Evolutionary conservation across 495 filamentous ascomycete species (phyloP), one percentile per base, ranked within the genome.

Genomic region (Parachaetomium inaequale): DNA sequence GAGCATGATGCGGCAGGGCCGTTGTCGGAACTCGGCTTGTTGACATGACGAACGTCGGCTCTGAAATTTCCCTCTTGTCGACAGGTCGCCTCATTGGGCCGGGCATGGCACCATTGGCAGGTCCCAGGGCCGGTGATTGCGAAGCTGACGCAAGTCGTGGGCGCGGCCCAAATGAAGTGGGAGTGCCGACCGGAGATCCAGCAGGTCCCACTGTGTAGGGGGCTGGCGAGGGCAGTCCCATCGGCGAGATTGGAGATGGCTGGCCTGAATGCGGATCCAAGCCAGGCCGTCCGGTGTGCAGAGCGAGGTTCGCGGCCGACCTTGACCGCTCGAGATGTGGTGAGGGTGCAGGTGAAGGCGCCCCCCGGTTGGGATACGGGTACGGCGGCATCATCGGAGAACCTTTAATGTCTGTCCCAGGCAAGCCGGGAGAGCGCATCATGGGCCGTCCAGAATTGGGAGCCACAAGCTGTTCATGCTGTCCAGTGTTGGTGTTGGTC

Each of bases 41-140:
- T 23, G 82, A 84, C 36, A 84, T 89, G n/a, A 93, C 73, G 59
- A 96, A 88, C 0, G 82, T 89, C 0, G 92, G 92, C 64, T 94
- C 92, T 3, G 90, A 93, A 42, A 96, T 95, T 29, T 88, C 84
- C 36, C 81, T 76, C 68, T 93, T 92, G 66, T 85, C 87, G 51
- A 94, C 77, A 0, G 82, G 77, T 40, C 84, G 84, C 77, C 91
- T 94, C 42, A 65, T 58, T 72, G 78, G 25, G 34, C 70, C 70
- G 26, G 72, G 66, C n/a, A 68, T 45, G 34, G 11, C 58, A 3
- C 66, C 43, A 36, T 65, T 57, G 1, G 40, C 56, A 3, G 68
- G 52, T 0, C 63, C 68, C 32, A 71, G 63, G 31, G 74, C 67
- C 1, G 81, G 77, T 26, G 77, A 82, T 12, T 83, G 78, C 23